Base-by-base conservation (phyloP, 805 yeast genomes). In the Candida fluviatilis region DNA sequence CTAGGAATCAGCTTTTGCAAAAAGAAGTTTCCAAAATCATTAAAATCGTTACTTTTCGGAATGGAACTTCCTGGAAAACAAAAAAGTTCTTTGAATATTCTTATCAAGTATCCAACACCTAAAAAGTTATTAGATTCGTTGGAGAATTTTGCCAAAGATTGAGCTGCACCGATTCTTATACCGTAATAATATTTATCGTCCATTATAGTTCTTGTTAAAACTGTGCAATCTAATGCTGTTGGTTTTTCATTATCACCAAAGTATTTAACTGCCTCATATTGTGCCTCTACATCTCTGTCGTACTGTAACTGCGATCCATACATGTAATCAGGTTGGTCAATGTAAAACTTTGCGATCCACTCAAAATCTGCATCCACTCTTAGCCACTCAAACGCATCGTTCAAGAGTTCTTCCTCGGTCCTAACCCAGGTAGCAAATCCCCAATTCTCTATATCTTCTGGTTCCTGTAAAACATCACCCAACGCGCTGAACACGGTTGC, bases 351-450 rank as follows among this genome's bases (percentile, higher is more conserved):
- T 43, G 95, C 87, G 35, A 93, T 83, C 99, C 99, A 93, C 58
- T 93, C 99, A 52, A 83, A 85, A 58, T 93, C 99, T 0, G 97
- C 90, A 62, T 93, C 99, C n/a, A 91, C 86, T 50, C 99, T 72
- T 27, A 93, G 73, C 99, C 99, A 93, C 52, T 93, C 99, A 60
- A 89, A 93, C 0, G 96, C 96, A 51, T 91, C 97, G 50, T 78
- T 80, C 16, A 76, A 70, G 66, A 78, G 70, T 29, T 66, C 65
- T 30, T 82, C 89, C 42, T 81, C 90, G 36, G 82, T 89, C 21
- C 80, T 82, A 34, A 73, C 73, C 76, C 86, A 80, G 31, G 87
- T 95, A 1, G 75, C 69, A 8, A 88, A 66, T 12, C 71, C 69
- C 98, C 98, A 91, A 24, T 75, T 73, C 8, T 60, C 62, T 35